Conservation (phyloP, 495 filamentous ascomycete species). For the Penicillium lagena region DNA sequence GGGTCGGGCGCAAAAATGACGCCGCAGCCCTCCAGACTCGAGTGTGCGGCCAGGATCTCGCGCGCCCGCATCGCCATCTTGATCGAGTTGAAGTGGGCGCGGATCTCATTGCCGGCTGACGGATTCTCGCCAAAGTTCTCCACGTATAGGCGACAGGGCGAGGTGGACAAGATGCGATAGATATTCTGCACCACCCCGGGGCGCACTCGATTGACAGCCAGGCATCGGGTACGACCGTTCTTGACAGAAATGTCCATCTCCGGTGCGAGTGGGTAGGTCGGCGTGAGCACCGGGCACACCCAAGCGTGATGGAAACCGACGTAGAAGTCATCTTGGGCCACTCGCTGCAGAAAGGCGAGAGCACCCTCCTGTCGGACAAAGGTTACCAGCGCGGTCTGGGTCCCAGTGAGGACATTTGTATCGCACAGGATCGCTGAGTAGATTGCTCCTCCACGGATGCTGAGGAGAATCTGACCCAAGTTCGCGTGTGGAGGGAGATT, state of each 20-base stretch:
- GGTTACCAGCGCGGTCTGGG: conserved; percentile 21
- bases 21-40: conserved; percentile 6
- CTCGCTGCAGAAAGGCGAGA: conserved; percentile 8
- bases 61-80: conserved; percentile 15
- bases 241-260: conserved; percentile 13
- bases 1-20: conserved; percentile 9
- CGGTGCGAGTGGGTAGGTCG: conserved; percentile 23
- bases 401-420: conserved; percentile 21
- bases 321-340: conserved; percentile 6
- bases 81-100: conserved; percentile 25
- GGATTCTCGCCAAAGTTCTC: conserved; percentile 16
- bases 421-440: conserved; percentile 21
- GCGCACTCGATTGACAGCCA: conserved; percentile 7
- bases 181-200: conserved; percentile 3
- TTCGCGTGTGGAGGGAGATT: conserved; percentile 13
- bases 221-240: conserved; percentile 22
- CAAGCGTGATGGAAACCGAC: conserved; percentile 6
- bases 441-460: conserved; percentile 19
- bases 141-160: conserved; percentile 4
- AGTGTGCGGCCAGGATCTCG: conserved; percentile 4
- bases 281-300: conserved; percentile 22
- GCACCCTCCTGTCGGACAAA: conserved; percentile 23
- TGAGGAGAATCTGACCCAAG: conserved; percentile 17
- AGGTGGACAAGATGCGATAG: conserved; percentile 4
- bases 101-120: conserved; percentile 2